These are phyloP conservation scores for Fagopyrum tataricum DNA, from an alignment of 148 eudicot genomes.

Conservation along the genomic window DNA sequence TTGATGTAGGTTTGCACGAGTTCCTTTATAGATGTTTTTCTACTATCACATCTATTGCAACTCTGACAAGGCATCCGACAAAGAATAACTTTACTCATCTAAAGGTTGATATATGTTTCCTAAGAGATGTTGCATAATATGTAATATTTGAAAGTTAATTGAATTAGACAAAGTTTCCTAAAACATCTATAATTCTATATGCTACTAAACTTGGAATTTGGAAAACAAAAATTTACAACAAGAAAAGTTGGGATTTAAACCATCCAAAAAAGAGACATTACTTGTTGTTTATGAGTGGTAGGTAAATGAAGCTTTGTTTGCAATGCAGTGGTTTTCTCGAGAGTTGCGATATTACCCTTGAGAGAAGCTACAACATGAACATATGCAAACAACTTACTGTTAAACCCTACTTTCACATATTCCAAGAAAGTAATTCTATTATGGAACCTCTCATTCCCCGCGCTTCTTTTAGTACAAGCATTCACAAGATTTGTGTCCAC, in stretches of 20 bases:
- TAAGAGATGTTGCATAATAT: no score
- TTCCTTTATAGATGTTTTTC: slow-evolving; percentile 31
- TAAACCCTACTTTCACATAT: slow-evolving; percentile 50
- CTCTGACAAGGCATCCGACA: slow-evolving; percentile 33
- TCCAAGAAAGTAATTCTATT: slow-evolving; percentile 44
- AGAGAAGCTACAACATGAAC: slow-evolving; percentile 50
- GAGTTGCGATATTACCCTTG: slow-evolving; percentile 44
- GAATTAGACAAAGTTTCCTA: no score
- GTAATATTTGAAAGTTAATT: no score
- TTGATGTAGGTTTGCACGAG: slow-evolving; percentile 22
- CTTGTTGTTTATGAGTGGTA: slow-evolving; percentile 31
- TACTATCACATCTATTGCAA: slow-evolving; percentile 44
- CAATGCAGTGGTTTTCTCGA: slow-evolving; percentile 45
- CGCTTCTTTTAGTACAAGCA: slow-evolving; percentile 35
- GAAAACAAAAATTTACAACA: neutral
- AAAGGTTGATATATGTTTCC: slow-evolving; percentile 21
- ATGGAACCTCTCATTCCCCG: slow-evolving; percentile 58
- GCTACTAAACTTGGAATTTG: no score
- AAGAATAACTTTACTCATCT: slow-evolving; percentile 17
- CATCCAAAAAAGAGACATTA: slow-evolving; percentile 14
- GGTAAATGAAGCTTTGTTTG: slow-evolving; percentile 27
- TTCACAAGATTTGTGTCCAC: slow-evolving; percentile 54
- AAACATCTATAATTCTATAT: no score
- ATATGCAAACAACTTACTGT: slow-evolving; percentile 50
- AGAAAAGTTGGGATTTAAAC: neutral